A percentile compares a stretch with the other conserved stretches of the same genome.
These are phyloP conservation scores for Fusarium sp. DNA, from an alignment of 2,329 filamentous ascomycete genomes.

Conservation along the genomic window DNA sequence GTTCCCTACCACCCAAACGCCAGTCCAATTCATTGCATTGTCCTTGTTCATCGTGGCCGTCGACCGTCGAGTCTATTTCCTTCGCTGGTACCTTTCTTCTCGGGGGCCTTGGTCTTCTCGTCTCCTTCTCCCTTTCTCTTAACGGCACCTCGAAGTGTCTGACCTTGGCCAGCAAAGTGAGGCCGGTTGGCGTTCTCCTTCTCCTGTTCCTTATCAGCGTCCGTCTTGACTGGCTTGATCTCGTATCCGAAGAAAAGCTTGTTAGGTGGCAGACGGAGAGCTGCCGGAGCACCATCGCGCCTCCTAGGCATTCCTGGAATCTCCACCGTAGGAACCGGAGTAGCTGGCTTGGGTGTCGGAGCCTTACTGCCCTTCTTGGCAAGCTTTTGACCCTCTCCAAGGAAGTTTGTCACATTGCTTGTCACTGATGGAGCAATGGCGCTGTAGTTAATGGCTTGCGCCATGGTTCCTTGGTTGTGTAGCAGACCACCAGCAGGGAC, in stretches of 20 bases:
- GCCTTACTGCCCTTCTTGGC: conserved; percentile 83
- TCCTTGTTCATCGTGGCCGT: conserved; percentile 41
- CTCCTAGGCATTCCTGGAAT: conserved; percentile 48
- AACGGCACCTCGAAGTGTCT: conserved; percentile 75
- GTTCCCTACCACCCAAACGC: conserved; percentile 39
- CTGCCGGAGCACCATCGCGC: conserved; percentile 82
- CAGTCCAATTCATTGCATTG: conserved; percentile 13
- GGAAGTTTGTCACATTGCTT: conserved; percentile 80
- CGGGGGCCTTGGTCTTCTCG: conserved; percentile 57
- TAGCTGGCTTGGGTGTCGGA: conserved; percentile 71
- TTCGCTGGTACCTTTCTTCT: conserved; percentile 58
- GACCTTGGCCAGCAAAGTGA: conserved; percentile 85
- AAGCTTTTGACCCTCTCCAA: conserved; percentile 83
- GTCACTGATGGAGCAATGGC: conserved; percentile 84
- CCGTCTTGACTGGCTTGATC: conserved; percentile 85
- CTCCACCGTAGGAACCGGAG: conserved; percentile 66
- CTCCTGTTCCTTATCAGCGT: conserved; percentile 74
- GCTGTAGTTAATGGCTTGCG: conserved; percentile 95
- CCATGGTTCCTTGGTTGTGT: conserved; percentile 92
- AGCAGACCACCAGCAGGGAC: conserved; percentile 77
- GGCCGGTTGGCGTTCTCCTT: conserved; percentile 71
- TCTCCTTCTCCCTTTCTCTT: conserved; percentile 75
- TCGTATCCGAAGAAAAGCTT: conserved; percentile 98
- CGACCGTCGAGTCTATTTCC: conserved; percentile 58
- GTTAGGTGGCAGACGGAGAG: conserved; percentile 83